These are phyloP conservation scores for Teratosphaeria zuluensis DNA, from an alignment of 2,329 filamentous ascomycete genomes.

Conservation along the genomic window DNA sequence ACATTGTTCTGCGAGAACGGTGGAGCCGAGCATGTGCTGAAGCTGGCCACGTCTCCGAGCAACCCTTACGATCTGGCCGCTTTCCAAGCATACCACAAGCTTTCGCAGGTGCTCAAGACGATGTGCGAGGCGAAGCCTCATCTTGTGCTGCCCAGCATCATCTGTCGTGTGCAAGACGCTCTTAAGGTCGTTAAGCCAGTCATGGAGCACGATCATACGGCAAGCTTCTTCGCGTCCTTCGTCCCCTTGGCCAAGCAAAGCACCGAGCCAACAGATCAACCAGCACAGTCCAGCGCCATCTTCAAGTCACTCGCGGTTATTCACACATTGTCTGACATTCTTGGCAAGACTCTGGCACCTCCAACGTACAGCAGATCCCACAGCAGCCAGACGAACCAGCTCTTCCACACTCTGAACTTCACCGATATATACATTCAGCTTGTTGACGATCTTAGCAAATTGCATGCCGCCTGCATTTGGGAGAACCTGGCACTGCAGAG, in stretches of 20 bases:
- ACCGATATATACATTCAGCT: slow-evolving; percentile 74
- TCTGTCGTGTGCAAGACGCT: slow-evolving; percentile 62
- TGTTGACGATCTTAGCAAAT: slow-evolving; percentile 62
- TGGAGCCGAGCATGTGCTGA: slow-evolving; percentile 73
- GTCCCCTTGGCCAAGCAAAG: slow-evolving; percentile 33
- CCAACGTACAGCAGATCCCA: slow-evolving; percentile 20
- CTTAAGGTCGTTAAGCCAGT: slow-evolving; percentile 61
- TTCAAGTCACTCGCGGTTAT: slow-evolving; percentile 69
- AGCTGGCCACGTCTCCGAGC: slow-evolving; percentile 73
- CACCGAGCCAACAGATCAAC: slow-evolving; percentile 36
- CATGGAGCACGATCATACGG: slow-evolving; percentile 29
- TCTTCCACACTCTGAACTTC: slow-evolving; percentile 69
- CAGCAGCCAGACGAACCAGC: slow-evolving; percentile 50
- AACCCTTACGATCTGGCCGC: slow-evolving; percentile 65
- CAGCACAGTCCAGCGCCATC: slow-evolving; percentile 35
- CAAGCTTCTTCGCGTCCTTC: slow-evolving; percentile 14
- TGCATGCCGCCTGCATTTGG: slow-evolving; percentile 72
- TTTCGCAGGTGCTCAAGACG: slow-evolving; percentile 64
- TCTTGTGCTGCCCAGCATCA: slow-evolving; percentile 69
- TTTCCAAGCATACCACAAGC: slow-evolving; percentile 55
- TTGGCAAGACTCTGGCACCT: slow-evolving; percentile 38
- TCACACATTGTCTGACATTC: slow-evolving; percentile 63
- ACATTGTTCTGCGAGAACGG: slow-evolving; percentile 65
- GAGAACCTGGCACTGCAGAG: slow-evolving; percentile 72
- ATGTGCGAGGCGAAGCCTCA: slow-evolving; percentile 74